Conservation (phyloP, 768 basidiomycete genomes). For the Neoboletus brunneissimus region DNA sequence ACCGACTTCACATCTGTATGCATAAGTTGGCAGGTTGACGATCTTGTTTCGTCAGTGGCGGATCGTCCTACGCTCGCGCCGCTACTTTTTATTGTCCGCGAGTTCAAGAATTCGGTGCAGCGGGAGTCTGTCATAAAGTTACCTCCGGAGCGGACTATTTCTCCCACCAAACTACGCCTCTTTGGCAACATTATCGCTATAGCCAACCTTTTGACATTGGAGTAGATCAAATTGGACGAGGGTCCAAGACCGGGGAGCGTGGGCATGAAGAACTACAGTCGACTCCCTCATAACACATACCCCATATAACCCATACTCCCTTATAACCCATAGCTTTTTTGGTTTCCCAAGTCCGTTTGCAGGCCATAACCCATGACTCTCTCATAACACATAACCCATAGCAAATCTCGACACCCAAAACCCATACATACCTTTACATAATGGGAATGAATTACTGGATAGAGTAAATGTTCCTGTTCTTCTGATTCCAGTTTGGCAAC, state of each 20-base stretch:
- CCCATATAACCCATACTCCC: no score
- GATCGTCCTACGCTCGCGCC: constrained; percentile 12
- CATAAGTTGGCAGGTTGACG: background rate
- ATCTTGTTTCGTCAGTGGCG: constrained; percentile 14
- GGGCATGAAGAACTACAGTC: constrained; percentile 12
- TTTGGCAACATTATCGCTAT: constrained; percentile 1
- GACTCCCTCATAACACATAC: no score
- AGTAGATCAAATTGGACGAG: background rate
- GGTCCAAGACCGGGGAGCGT: constrained; percentile 10
- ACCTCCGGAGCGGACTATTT: background rate
- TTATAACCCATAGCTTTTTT: no score
- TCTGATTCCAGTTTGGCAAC: no score
- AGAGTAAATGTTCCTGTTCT: no score
- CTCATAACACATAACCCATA: no score
- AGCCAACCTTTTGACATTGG: background rate
- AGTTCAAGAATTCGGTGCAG: background rate
- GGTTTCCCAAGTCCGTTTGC: no score
- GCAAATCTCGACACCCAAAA: no score
- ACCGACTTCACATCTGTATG: background rate
- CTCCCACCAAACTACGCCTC: background rate
- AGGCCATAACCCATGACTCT: no score
- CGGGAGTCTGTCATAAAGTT: background rate
- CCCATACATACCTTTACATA: no score
- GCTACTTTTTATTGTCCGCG: background rate
- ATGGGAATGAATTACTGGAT: no score